A percentile compares a stretch with the other conserved stretches of the same genome.
phyloP scores from a whole-genome alignment of 1,284 basidiomycete genomes.

The Cutaneotrichosporon cavernicola region DNA sequence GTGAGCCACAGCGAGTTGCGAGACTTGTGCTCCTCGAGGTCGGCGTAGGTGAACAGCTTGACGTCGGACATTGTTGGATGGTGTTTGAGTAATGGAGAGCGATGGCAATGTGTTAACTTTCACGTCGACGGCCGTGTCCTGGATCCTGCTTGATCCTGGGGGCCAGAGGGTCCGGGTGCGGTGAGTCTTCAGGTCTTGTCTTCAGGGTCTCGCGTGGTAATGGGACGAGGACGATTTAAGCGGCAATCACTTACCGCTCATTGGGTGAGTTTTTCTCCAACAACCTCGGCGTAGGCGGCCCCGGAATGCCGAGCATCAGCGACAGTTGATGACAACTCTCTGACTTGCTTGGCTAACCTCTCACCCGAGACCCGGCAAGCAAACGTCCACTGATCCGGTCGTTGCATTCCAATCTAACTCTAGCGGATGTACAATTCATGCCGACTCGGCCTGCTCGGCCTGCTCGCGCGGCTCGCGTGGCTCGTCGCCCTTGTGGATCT shows the following conservation, averaged over 20 bases:
- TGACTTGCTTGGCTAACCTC: too few relatives aligned
- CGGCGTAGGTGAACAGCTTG: constrained; percentile 55
- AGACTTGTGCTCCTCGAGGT: constrained; percentile 70
- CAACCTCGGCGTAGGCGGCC: too few relatives aligned
- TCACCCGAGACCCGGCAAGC: not conserved
- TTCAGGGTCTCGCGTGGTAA: not conserved
- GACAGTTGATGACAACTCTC: too few relatives aligned
- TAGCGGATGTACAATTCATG: not conserved
- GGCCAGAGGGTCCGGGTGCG: not conserved
- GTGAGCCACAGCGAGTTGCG: constrained; percentile 76
- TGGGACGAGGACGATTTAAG: not conserved
- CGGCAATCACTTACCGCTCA: not conserved
- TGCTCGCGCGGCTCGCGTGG: not conserved
- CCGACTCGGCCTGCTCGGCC: not conserved
- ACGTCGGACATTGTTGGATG: not conserved
- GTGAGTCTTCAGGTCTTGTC: constrained; percentile 1
- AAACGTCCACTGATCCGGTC: not conserved
- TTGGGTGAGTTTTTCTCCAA: not conserved
- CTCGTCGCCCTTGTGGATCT: constrained; percentile 12
- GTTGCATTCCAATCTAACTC: not conserved
- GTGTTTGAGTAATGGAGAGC: not conserved
- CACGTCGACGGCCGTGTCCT: not conserved
- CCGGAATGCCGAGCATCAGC: too few relatives aligned
- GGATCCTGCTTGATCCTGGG: too few relatives aligned
- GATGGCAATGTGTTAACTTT: not conserved